A percentile compares a stretch with the other conserved stretches of the same genome.
Conservation (phyloP, 805 yeast genomes). For the Metschnikowia drakensbergensis region DNA sequence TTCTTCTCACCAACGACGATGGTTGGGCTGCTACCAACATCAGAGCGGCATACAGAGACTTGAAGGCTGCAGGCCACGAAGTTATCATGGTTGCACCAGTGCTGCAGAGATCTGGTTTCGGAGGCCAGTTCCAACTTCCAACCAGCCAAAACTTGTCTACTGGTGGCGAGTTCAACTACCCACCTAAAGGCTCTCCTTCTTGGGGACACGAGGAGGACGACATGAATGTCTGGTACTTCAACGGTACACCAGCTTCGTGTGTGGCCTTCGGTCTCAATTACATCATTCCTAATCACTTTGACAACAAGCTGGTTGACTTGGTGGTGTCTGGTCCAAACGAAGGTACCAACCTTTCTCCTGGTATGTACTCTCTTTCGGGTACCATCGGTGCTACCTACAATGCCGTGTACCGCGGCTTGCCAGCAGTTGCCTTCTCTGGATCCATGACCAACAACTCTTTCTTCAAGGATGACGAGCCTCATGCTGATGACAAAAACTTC, state of each 20-base stretch:
- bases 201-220: conserved; percentile 51
- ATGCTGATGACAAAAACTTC: conserved; percentile 17
- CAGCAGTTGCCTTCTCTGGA: conserved; percentile 27
- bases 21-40: conserved; percentile 55
- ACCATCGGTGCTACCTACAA: conserved; percentile 26
- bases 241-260: conserved; percentile 27
- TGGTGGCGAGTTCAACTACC: conserved; percentile 48
- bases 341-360: conserved; percentile 28
- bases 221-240: conserved; percentile 27
- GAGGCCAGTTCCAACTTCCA: conserved; percentile 48
- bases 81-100: conserved; percentile 22
- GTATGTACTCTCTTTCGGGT: conserved; percentile 26
- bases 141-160: conserved; percentile 33
- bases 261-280: conserved; percentile 28
- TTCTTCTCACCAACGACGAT: conserved; percentile 53
- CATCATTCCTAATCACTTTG: conserved; percentile 20
- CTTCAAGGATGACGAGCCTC: conserved; percentile 21
- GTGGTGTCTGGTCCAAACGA: conserved; percentile 30
- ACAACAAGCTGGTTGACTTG: conserved; percentile 23
- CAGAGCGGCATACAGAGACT: conserved; percentile 50
- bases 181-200: conserved; percentile 46
- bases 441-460: conserved; percentile 25
- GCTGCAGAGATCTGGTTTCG: conserved; percentile 19
- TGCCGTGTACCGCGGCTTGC: conserved; percentile 24
- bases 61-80: conserved; percentile 20